A percentile compares a stretch with the other conserved stretches of the same genome.
These are phyloP conservation scores for Antrodiella citrinella DNA, from an alignment of 768 basidiomycete genomes.

Conservation along the genomic window DNA sequence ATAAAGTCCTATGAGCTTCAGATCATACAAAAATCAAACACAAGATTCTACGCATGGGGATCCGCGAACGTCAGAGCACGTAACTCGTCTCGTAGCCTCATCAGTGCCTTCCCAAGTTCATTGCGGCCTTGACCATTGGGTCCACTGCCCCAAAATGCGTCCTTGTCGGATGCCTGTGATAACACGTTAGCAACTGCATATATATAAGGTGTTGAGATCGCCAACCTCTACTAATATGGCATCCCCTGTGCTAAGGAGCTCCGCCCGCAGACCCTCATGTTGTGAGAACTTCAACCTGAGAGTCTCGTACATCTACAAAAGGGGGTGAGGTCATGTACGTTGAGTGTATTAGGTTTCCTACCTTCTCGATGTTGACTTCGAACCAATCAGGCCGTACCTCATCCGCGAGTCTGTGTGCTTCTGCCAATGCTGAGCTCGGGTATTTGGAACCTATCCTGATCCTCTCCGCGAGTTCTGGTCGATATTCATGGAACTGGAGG, in stretches of 20 bases:
- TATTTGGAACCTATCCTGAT: constrained; percentile 56
- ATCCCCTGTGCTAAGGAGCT: constrained; percentile 58
- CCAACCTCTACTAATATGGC: constrained; percentile 63
- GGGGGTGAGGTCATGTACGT: neutral
- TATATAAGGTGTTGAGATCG: constrained; percentile 3
- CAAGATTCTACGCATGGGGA: neutral
- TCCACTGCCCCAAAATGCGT: constrained; percentile 75
- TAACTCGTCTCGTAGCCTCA: constrained; percentile 50
- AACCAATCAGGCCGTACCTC: constrained; percentile 63
- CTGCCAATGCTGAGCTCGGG: constrained; percentile 57
- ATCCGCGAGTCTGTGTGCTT: constrained; percentile 56
- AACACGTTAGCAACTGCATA: neutral
- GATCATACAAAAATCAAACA: neutral
- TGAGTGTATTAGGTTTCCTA: constrained; percentile 17
- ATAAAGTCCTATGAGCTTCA: too few species aligned
- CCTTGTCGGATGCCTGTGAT: constrained; percentile 60
- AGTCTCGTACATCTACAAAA: constrained; percentile 53
- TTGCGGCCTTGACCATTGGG: constrained; percentile 59
- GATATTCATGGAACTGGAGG: constrained; percentile 47
- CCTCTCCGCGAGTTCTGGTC: constrained; percentile 60
- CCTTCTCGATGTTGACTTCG: constrained; percentile 58
- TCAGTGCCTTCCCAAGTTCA: constrained; percentile 65
- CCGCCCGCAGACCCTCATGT: constrained; percentile 47
- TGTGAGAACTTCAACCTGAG: constrained; percentile 67
- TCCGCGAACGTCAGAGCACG: constrained; percentile 21